Percentiles rank a stretch among this genome's conserved stretches.
phyloP scores from a whole-genome alignment of 352 stramenopile genomes.

The Phytophthora sojae region DNA sequence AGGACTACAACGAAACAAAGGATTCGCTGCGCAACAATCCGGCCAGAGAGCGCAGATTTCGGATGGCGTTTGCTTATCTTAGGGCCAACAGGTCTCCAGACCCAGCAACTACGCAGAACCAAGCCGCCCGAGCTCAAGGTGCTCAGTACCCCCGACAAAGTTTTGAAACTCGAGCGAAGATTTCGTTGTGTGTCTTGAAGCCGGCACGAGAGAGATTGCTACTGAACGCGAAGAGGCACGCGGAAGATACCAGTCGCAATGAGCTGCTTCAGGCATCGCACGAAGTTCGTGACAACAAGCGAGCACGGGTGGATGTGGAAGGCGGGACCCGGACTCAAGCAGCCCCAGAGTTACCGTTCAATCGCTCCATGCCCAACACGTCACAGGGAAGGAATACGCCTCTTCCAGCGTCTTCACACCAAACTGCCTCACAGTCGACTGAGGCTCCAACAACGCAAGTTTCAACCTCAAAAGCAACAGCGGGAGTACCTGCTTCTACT shows the following conservation, averaged over 20 bases:
- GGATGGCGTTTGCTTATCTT: conserved; percentile 34
- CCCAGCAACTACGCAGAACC: not conserved
- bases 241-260: not conserved
- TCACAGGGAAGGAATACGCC: conserved; percentile 4
- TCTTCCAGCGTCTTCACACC: conserved; percentile 1
- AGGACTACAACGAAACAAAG: conserved; percentile 25
- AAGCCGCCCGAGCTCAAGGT: not conserved
- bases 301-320: conserved; percentile 14
- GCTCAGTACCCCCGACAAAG: not conserved
- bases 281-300: conserved; percentile 21
- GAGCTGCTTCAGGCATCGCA: not conserved
- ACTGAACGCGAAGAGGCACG: conserved; percentile 15
- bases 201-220: conserved; percentile 11
- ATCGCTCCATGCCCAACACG: not conserved
- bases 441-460: conserved; percentile 3
- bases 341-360: not conserved
- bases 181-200: conserved; percentile 17
- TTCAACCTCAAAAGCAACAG: conserved; percentile 1
- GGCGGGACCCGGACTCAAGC: not conserved
- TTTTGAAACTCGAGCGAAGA: conserved; percentile 17
- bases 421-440: not conserved
- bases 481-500: not conserved
- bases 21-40: conserved; percentile 25
- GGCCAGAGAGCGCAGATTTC: conserved; percentile 28
- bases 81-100: conserved; percentile 13